A percentile compares a stretch with the other conserved stretches of the same genome.
These are phyloP conservation scores for Suzukiozyma palmioleophila DNA, from an alignment of 1,139 yeast species.

Conservation along the genomic window DNA sequence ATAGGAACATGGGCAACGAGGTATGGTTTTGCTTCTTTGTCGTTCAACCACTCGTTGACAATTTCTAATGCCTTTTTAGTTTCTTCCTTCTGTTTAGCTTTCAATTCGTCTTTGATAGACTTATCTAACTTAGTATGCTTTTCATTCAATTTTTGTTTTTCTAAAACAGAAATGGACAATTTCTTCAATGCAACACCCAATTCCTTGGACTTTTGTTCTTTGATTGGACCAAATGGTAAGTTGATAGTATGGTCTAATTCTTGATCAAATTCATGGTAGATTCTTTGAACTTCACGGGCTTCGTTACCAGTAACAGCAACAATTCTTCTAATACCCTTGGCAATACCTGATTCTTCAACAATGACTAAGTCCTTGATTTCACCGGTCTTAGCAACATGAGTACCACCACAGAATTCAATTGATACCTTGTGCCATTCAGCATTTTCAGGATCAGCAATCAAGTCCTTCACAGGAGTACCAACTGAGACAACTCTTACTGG, in stretches of 20 bases:
- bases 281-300: constrained; percentile 84
- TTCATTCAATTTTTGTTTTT: constrained; percentile 70
- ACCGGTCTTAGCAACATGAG: constrained; percentile 88
- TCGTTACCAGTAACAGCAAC: constrained; percentile 93
- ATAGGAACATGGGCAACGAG: constrained; percentile 68
- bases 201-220: constrained; percentile 79
- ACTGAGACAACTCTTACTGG: constrained; percentile 97
- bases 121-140: constrained; percentile 79
- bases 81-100: constrained; percentile 84
- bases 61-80: constrained; percentile 74
- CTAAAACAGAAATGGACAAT: constrained; percentile 74
- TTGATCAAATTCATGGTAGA: constrained; percentile 67
- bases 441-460: constrained; percentile 65
- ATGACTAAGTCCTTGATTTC: constrained; percentile 89
- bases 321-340: constrained; percentile 97
- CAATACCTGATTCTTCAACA: constrained; percentile 94
- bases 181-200: constrained; percentile 81
- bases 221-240: constrained; percentile 59
- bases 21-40: constrained; percentile 41
- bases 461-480: constrained; percentile 84
- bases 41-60: constrained; percentile 65
- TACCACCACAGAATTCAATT: constrained; percentile 98
- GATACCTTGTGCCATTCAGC: constrained; percentile 74
- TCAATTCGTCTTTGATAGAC: constrained; percentile 80
- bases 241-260: constrained; percentile 55